A percentile compares a stretch with the other conserved stretches of the same genome.
phyloP scores from a whole-genome alignment of 208 protist species.

The Acanthamoeba healyi region DNA sequence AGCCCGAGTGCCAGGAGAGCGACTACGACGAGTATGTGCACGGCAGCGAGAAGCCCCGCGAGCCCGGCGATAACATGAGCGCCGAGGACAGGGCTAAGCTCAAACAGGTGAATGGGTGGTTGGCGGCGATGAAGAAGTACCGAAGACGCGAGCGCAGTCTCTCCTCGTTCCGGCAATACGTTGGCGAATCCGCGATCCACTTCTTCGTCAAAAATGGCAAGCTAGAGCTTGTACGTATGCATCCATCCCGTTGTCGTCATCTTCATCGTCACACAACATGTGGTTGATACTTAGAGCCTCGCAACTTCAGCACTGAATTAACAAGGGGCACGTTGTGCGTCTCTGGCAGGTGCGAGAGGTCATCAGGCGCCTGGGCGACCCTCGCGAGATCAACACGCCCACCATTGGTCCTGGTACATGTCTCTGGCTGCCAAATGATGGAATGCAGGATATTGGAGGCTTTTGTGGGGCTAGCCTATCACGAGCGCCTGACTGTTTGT shows the following conservation, averaged over 20 bases:
- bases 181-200: neutral
- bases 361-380: neutral
- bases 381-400: neutral
- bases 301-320: too few species aligned
- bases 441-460: neutral
- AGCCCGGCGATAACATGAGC: neutral
- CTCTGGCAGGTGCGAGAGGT: neutral
- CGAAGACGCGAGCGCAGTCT: neutral
- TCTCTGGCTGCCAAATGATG: neutral
- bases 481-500: too few species aligned
- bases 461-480: neutral
- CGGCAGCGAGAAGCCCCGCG: neutral
- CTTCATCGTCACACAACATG: too few species aligned
- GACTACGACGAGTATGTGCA: conserved; percentile 28
- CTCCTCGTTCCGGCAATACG: neutral
- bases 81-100: conserved; percentile 23
- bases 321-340: too few species aligned
- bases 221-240: neutral
- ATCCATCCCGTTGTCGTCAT: neutral
- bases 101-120: neutral
- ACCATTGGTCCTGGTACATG: neutral
- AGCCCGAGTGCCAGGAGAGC: conserved; percentile 43
- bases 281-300: too few species aligned
- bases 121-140: neutral
- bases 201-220: neutral